Base-by-base conservation (phyloP, 2,329 filamentous ascomycete species). In the Endocalyx cinctus region DNA sequence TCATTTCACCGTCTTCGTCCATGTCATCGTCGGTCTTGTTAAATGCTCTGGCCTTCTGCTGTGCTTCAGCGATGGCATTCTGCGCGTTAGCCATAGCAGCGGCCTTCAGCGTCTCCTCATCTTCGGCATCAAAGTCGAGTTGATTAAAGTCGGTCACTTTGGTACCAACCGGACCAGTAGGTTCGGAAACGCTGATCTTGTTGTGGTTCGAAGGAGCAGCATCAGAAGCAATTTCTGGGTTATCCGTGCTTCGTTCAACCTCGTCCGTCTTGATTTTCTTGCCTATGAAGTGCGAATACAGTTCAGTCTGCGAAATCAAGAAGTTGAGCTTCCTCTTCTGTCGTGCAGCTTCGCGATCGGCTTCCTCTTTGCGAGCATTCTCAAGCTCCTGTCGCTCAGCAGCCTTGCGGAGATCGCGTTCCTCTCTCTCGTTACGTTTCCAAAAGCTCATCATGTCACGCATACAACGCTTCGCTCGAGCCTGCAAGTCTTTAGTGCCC, bases 241-340 rank as follows among this genome's bases (percentile, higher is more conserved):
- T 87, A 52, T 92, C 87, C 15, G 87, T 92, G 30, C 86, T 90
- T 39, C 84, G 75, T 64, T 98, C 89, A 29, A 95, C 87, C 56
- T 97, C 89, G 48, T 92, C 84, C 2, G 90, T 97, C 67, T 95
- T 95, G 64, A 97, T 94, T 71, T 98, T 98, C 69, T 95, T 94
- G 59, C 92, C 90, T 51, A 98, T 96, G 63, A 98, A 98, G 71
- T 98, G 92, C 26, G 90, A 97, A 70, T 98, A 98, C 31, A 98
- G 74, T 59, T 98, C 92, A 1, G 92, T 98, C 66, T 98, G 92
- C 1, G 90, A 96, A 60, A 98, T 98, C 44, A 98, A 75, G 74
- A 98, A 98, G 66, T 98, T 97, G 59, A 98, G 85, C 69, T 98
- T 98, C 52, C 92, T 82, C 77, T 94, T 95, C 67, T 98, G 92